Percentiles rank a stretch among this genome's conserved stretches.
Conservation (phyloP, 2,329 filamentous ascomycete genomes). For the Boeremia exigua region DNA sequence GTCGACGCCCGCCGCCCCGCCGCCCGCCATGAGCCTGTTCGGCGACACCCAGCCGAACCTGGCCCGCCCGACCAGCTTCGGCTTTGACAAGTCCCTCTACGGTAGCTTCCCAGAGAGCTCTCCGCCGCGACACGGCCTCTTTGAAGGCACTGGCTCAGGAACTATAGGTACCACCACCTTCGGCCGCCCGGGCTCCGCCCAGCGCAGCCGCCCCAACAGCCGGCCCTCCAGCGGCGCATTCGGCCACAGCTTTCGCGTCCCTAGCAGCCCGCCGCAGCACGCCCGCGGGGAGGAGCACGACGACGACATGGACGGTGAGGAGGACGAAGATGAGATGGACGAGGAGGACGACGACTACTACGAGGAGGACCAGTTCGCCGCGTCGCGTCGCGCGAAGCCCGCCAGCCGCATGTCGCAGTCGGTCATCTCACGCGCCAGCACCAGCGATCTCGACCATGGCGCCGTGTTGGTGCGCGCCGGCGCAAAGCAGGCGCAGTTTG, state of each 20-base stretch:
- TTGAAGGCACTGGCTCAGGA: conserved; percentile 38
- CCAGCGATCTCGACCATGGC: conserved; percentile 27
- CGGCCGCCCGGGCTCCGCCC: conserved; percentile 32
- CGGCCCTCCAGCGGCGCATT: conserved; percentile 35
- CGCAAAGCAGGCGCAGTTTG: conserved; percentile 60
- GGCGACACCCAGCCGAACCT: conserved; percentile 57
- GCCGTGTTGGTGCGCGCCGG: conserved; percentile 34
- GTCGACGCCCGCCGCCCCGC: conserved; percentile 63
- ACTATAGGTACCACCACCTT: conserved; percentile 36
- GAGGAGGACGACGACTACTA: conserved; percentile 53
- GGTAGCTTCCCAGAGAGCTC: conserved; percentile 36
- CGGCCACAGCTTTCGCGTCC: conserved; percentile 38
- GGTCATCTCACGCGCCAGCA: conserved; percentile 47
- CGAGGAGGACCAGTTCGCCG: conserved; percentile 52
- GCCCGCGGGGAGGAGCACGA: conserved; percentile 30
- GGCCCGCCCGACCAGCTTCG: conserved; percentile 23
- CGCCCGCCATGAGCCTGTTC: conserved; percentile 56
- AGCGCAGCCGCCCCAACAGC: conserved; percentile 37
- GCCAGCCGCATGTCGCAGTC: conserved; percentile 40
- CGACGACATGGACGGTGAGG: conserved; percentile 42
- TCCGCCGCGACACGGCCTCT: conserved; percentile 39
- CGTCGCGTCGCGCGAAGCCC: conserved; percentile 35
- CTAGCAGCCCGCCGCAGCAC: conserved; percentile 44
- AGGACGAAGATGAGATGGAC: conserved; percentile 48
- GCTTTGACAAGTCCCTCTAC: conserved; percentile 30